Evolutionary conservation across 2,329 filamentous ascomycete genomes (phyloP).

Genomic region (Colletotrichum sp.): DNA sequence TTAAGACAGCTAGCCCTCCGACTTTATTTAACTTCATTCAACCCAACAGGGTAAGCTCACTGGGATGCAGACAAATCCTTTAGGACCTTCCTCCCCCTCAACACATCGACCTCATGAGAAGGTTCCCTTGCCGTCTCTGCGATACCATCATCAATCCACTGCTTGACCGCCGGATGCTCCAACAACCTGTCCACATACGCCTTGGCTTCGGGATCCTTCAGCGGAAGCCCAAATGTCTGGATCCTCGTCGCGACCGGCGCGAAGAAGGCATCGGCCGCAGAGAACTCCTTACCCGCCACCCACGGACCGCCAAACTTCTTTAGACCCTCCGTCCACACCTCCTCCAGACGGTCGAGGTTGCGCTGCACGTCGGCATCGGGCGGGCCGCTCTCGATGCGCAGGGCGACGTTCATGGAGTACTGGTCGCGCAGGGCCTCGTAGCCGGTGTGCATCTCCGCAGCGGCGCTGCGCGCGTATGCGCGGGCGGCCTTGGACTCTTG

Average conservation of each 20-base stretch:
- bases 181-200: slow-evolving; percentile 39
- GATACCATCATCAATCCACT: slow-evolving; percentile 42
- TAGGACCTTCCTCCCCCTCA: background rate
- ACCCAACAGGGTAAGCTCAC: background rate
- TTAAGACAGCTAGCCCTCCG: background rate
- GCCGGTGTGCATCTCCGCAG: slow-evolving; percentile 52
- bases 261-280: slow-evolving; percentile 45
- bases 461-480: slow-evolving; percentile 47
- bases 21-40: background rate
- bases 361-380: slow-evolving; percentile 32
- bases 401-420: slow-evolving; percentile 46
- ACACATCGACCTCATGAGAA: background rate
- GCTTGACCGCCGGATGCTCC: slow-evolving; percentile 37
- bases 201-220: slow-evolving; percentile 29
- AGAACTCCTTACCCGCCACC: slow-evolving; percentile 42
- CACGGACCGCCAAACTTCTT: slow-evolving; percentile 45
- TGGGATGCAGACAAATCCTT: background rate
- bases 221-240: slow-evolving; percentile 39
- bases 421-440: slow-evolving; percentile 46
- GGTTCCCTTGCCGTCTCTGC: slow-evolving; percentile 40
- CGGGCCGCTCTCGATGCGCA: slow-evolving; percentile 35
- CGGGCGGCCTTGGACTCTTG: slow-evolving; percentile 36
- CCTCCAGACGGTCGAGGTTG: slow-evolving; percentile 40
- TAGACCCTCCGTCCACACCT: slow-evolving; percentile 43
- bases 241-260: slow-evolving; percentile 44